phyloP scores from a whole-genome alignment of 2,329 filamentous ascomycete genomes.

The Alternaria arborescens region DNA sequence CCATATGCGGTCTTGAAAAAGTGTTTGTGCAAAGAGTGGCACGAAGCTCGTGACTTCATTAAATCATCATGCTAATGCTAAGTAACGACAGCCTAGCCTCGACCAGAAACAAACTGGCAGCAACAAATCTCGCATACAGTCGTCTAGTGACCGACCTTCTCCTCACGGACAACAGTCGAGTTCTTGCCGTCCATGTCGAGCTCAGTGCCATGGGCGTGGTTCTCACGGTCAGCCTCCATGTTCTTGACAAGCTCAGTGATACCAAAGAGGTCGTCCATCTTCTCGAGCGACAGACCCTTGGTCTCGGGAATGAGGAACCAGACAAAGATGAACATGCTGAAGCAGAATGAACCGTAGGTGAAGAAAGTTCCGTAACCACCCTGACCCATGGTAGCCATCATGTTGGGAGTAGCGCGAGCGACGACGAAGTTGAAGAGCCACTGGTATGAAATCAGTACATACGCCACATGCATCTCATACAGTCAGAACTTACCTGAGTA shows the following conservation, averaged over 20 bases:
- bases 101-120: not conserved
- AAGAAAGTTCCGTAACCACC: slow-evolving; percentile 69
- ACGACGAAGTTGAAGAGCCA: slow-evolving; percentile 81
- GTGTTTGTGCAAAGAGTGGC: slow-evolving; percentile 19
- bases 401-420: slow-evolving; percentile 71
- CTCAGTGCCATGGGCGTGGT: slow-evolving; percentile 29
- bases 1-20: not conserved
- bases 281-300: slow-evolving; percentile 70
- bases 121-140: not conserved
- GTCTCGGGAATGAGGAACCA: slow-evolving; percentile 77
- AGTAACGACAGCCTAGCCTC: not conserved
- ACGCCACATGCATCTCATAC: not conserved
- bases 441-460: slow-evolving; percentile 49
- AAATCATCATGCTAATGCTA: slow-evolving; percentile 9
- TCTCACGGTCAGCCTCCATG: slow-evolving; percentile 45
- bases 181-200: slow-evolving; percentile 44
- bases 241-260: slow-evolving; percentile 60
- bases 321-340: slow-evolving; percentile 71
- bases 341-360: slow-evolving; percentile 72
- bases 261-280: slow-evolving; percentile 73
- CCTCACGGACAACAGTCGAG: slow-evolving; percentile 26
- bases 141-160: slow-evolving; percentile 34
- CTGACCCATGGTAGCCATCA: slow-evolving; percentile 66
- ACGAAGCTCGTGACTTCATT: slow-evolving; percentile 29
- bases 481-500: not conserved